These are phyloP conservation scores for Striga hermonthica DNA, from an alignment of 305 asterid genomes.

Conservation along the genomic window DNA sequence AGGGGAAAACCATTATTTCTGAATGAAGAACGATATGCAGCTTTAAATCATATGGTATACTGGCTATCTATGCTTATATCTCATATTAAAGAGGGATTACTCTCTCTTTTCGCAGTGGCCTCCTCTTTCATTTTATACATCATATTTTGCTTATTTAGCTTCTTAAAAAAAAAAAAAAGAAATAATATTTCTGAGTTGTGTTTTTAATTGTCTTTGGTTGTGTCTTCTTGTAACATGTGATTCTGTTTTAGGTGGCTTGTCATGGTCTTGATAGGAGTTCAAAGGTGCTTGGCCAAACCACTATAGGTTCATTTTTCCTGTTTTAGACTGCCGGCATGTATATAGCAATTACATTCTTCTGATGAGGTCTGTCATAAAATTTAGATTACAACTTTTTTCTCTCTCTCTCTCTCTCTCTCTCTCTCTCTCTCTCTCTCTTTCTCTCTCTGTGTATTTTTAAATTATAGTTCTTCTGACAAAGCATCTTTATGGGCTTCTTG, in stretches of 20 bases:
- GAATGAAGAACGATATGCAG: slow-evolving; percentile 91
- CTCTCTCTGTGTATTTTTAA: background rate
- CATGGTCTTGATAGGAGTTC: slow-evolving; percentile 97
- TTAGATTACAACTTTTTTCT: slow-evolving; percentile 10
- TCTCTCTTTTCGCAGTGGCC: background rate
- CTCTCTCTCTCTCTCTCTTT: background rate
- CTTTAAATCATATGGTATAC: slow-evolving; percentile 81
- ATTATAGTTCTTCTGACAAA: background rate
- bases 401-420: background rate
- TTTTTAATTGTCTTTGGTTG: background rate
- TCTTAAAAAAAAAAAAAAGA: too few species aligned
- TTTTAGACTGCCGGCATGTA: slow-evolving; percentile 49
- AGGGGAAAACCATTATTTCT: slow-evolving; percentile 92
- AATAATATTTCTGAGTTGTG: background rate
- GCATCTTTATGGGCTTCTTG: slow-evolving; percentile 15
- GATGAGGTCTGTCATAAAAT: slow-evolving; percentile 46
- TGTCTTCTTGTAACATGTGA: slow-evolving; percentile 24
- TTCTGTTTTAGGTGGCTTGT: slow-evolving; percentile 74
- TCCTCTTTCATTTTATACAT: background rate
- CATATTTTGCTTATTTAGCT: too few species aligned
- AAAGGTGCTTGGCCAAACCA: slow-evolving; percentile 82
- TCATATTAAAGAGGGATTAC: background rate
- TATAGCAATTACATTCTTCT: slow-evolving; percentile 25
- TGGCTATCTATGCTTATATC: slow-evolving; percentile 16
- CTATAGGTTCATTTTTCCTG: slow-evolving; percentile 66